Conservation (phyloP, 257 asterid genomes). For the Sherardia arvensis region DNA sequence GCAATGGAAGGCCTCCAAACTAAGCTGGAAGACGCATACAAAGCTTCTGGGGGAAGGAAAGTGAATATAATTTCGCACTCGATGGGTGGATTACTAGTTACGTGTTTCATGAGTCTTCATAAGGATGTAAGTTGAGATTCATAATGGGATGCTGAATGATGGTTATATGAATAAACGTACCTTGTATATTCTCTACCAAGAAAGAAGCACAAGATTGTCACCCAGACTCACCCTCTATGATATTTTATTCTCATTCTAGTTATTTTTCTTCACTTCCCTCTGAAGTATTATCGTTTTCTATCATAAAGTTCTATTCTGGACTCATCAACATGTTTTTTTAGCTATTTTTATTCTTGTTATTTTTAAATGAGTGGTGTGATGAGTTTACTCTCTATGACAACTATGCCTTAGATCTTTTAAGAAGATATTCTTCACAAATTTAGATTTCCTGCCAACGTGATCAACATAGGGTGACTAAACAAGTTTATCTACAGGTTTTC, state of each 20-base stretch:
- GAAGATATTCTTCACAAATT: not conserved
- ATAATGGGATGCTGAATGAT: slow-evolving; percentile 1
- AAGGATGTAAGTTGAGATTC: slow-evolving; percentile 48
- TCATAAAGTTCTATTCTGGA: not conserved
- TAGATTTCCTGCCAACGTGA: slow-evolving; percentile 4
- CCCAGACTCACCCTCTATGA: not conserved
- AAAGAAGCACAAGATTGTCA: not conserved
- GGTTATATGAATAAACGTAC: not conserved
- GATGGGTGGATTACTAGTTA: slow-evolving; percentile 81
- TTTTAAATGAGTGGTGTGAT: not conserved
- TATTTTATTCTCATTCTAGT: not conserved
- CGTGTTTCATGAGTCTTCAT: slow-evolving; percentile 56
- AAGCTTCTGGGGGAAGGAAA: slow-evolving; percentile 93
- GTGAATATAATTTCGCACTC: slow-evolving; percentile 81
- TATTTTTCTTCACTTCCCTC: not conserved
- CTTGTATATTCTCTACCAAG: not conserved
- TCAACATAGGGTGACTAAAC: slow-evolving; percentile 14
- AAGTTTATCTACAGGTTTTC: slow-evolving; percentile 44
- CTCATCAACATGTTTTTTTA: not conserved
- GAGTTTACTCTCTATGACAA: not conserved
- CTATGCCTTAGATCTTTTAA: not conserved
- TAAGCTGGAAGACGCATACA: slow-evolving; percentile 62
- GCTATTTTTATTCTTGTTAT: not conserved
- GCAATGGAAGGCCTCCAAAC: slow-evolving; percentile 59
- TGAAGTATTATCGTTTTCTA: not conserved